Conservation (phyloP, 2,329 filamentous ascomycete species). For the Penicillium brasilianum region DNA sequence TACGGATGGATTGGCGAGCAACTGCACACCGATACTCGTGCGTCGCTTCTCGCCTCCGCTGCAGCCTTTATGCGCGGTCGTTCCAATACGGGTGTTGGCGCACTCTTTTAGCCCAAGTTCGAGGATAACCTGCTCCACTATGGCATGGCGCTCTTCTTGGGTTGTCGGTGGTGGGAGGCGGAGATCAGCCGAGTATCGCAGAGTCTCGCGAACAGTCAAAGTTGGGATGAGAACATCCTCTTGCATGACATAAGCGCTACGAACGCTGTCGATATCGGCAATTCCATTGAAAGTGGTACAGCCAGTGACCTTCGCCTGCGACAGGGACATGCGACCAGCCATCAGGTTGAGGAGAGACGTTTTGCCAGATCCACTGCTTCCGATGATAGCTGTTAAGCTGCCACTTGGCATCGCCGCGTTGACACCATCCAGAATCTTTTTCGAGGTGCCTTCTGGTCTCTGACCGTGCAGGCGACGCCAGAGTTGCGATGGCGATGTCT, state of each 20-base stretch:
- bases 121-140: slow-evolving; percentile 77
- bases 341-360: slow-evolving; percentile 73
- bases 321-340: slow-evolving; percentile 68
- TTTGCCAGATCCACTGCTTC: slow-evolving; percentile 75
- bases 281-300: slow-evolving; percentile 66
- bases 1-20: slow-evolving; percentile 78
- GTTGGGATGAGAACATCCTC: slow-evolving; percentile 75
- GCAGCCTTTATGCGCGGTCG: slow-evolving; percentile 72
- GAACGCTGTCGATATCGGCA: slow-evolving; percentile 53
- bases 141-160: slow-evolving; percentile 60
- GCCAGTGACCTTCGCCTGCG: slow-evolving; percentile 59
- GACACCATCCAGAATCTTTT: slow-evolving; percentile 65
- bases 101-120: slow-evolving; percentile 79
- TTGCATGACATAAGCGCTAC: slow-evolving; percentile 67
- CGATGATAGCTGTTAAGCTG: slow-evolving; percentile 75
- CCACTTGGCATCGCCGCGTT: slow-evolving; percentile 68
- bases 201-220: slow-evolving; percentile 75
- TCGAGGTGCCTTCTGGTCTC: slow-evolving; percentile 35
- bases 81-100: slow-evolving; percentile 74
- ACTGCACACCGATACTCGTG: slow-evolving; percentile 77
- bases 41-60: slow-evolving; percentile 79
- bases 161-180: slow-evolving; percentile 68
- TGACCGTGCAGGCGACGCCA: slow-evolving; percentile 38
- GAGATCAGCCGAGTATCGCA: slow-evolving; percentile 74
- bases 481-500: slow-evolving; percentile 38